Evolutionary conservation across 306 rosid genomes (phyloP).

Genomic region (Quercus dentata): DNA sequence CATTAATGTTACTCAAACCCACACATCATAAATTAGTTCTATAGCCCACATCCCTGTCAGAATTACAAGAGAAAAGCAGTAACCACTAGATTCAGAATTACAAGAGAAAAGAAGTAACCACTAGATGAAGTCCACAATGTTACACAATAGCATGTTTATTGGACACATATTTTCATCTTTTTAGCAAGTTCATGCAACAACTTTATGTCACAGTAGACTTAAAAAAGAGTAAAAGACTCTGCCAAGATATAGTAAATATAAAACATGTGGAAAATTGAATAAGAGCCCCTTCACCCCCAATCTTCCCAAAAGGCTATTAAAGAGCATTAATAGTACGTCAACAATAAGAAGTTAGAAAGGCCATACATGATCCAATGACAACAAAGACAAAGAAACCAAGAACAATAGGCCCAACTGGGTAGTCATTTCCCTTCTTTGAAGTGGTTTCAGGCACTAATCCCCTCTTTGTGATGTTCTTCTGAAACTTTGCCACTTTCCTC

Average conservation of each 20-base stretch:
- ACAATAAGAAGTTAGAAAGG: background rate
- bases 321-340: background rate
- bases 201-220: background rate
- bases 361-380: constrained; percentile 57
- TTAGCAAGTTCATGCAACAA: background rate
- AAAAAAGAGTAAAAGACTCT: background rate
- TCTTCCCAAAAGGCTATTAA: background rate
- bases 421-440: constrained; percentile 48
- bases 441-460: constrained; percentile 38
- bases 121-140: background rate
- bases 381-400: constrained; percentile 53
- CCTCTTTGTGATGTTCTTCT: constrained; percentile 48
- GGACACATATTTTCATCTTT: background rate
- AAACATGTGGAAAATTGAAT: background rate
- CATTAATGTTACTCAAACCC: too few species aligned
- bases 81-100: background rate
- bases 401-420: constrained; percentile 43
- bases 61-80: background rate
- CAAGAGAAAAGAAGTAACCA: background rate
- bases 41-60: background rate
- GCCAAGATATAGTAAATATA: background rate
- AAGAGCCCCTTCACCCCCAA: too few species aligned
- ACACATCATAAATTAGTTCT: background rate
- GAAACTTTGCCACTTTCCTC: constrained; percentile 71
- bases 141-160: background rate